phyloP scores from a whole-genome alignment of 495 filamentous ascomycete genomes.

The Penicillium robsamsonii region DNA sequence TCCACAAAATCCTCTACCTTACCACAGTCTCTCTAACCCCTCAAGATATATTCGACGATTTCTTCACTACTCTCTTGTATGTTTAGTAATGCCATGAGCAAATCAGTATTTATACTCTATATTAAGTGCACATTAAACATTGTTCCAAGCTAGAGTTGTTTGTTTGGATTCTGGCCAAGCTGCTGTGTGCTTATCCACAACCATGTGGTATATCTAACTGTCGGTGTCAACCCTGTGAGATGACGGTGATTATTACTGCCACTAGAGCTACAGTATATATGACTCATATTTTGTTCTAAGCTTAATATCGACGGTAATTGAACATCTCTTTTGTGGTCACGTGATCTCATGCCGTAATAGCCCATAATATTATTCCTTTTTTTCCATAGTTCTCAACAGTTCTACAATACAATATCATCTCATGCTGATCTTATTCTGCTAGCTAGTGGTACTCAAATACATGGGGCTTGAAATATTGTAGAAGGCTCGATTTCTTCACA shows the following conservation, averaged over 20 bases:
- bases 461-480: neutral
- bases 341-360: too few relatives aligned
- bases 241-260: neutral
- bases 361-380: too few relatives aligned
- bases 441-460: neutral
- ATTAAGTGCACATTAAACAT: too few relatives aligned
- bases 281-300: neutral
- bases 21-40: too few relatives aligned
- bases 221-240: neutral
- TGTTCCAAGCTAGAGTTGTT: neutral
- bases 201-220: too few relatives aligned
- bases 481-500: too few relatives aligned
- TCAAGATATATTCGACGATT: too few relatives aligned
- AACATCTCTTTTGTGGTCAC: too few relatives aligned
- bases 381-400: neutral
- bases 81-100: neutral
- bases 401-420: neutral
- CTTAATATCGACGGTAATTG: neutral
- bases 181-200: neutral
- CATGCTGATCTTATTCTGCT: neutral
- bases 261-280: neutral
- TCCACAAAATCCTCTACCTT: too few relatives aligned
- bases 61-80: neutral
- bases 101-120: too few relatives aligned
- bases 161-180: neutral